Evolutionary conservation across 257 asterid species (phyloP).

Genomic region (Penstemon barbatus): DNA sequence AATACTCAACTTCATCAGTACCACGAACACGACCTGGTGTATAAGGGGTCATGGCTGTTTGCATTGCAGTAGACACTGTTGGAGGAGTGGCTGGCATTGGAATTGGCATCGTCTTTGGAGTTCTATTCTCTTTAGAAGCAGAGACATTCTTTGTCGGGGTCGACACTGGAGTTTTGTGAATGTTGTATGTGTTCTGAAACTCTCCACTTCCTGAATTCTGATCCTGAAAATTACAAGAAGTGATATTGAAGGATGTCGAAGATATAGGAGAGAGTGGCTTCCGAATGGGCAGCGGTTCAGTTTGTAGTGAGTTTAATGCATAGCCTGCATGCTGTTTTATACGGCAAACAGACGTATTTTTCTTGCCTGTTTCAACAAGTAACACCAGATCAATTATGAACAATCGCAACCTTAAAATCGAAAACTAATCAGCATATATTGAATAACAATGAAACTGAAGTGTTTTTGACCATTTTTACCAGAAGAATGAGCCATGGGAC

Average conservation of each 20-base stretch:
- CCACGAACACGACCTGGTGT: conserved; percentile 28
- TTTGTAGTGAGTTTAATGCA: conserved; percentile 30
- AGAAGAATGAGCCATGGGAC: conserved; percentile 38
- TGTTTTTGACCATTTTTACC: conserved; percentile 37
- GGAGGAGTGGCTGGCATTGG: conserved; percentile 55
- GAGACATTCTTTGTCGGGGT: conserved; percentile 29
- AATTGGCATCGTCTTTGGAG: conserved; percentile 47
- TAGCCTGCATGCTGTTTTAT: conserved; percentile 34
- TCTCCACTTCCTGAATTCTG: conserved; percentile 32
- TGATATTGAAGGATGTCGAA: conserved; percentile 42
- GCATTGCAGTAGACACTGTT: conserved; percentile 43
- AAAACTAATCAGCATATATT: neutral
- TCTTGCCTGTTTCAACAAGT: conserved; percentile 48
- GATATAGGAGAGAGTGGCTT: conserved; percentile 82
- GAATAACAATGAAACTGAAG: neutral
- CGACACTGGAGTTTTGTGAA: conserved; percentile 31
- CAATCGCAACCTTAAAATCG: neutral
- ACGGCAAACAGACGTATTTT: conserved; percentile 31
- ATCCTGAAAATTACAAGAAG: conserved; percentile 42
- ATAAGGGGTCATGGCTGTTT: conserved; percentile 45
- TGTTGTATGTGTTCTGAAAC: conserved; percentile 26
- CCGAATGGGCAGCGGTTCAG: conserved; percentile 34
- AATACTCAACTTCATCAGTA: conserved; percentile 38
- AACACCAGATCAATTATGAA: neutral
- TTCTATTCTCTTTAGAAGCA: conserved; percentile 42